Evolutionary conservation across 139 green algal species (phyloP).

Genomic region (Tetradesmus obliquus): DNA sequence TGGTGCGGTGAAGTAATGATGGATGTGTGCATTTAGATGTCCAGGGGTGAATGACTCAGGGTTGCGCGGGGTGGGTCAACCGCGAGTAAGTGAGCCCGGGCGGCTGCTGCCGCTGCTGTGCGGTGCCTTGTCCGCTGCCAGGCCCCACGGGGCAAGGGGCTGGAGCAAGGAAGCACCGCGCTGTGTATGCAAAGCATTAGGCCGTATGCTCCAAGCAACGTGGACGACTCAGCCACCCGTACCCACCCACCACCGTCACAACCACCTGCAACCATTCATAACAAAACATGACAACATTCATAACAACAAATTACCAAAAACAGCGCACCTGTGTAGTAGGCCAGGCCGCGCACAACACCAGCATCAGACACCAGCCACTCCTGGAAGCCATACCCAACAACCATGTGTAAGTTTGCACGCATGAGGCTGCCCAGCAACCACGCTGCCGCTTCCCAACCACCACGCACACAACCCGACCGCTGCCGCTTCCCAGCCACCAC

Average conservation of each 20-base stretch:
- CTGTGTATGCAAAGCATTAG: background rate
- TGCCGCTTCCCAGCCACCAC: too few relatives aligned
- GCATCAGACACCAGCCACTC: constrained; percentile 97
- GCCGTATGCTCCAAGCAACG: too few relatives aligned
- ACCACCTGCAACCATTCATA: background rate
- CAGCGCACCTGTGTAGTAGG: constrained; percentile 95
- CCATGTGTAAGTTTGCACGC: constrained; percentile 54
- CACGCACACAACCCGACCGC: too few relatives aligned
- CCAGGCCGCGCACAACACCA: constrained; percentile 93
- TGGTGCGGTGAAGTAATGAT: too few relatives aligned
- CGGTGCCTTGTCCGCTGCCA: constrained; percentile 6
- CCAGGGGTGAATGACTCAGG: constrained; percentile 11
- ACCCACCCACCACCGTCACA: too few relatives aligned
- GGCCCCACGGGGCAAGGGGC: background rate
- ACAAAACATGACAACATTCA: too few relatives aligned
- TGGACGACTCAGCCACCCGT: too few relatives aligned
- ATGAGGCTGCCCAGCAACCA: too few relatives aligned
- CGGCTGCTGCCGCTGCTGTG: constrained; percentile 2
- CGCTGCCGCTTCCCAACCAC: too few relatives aligned
- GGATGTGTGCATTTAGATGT: background rate
- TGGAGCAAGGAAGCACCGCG: constrained; percentile 14
- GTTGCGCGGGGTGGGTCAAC: background rate
- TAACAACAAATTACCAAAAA: background rate
- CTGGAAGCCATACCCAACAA: constrained; percentile 84
- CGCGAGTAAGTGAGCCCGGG: constrained; percentile 5